phyloP scores from a whole-genome alignment of 148 eudicot genomes.

The Camellia japonica region DNA sequence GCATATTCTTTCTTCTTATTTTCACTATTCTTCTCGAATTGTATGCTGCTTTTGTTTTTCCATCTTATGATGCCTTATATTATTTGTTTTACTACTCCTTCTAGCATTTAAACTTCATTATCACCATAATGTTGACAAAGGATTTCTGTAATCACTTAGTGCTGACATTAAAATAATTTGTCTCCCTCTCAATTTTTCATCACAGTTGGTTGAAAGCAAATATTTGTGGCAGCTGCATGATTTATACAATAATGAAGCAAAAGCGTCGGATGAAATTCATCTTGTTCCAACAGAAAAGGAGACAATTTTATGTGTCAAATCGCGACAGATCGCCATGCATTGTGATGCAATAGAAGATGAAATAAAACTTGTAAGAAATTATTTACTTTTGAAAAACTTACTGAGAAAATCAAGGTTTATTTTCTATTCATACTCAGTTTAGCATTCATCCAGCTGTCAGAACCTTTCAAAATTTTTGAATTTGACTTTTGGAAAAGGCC shows the following conservation, averaged over 20 bases:
- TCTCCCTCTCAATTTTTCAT: not conserved
- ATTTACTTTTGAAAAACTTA: conserved; percentile 2
- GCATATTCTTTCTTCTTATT: not conserved
- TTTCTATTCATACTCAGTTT: conserved; percentile 34
- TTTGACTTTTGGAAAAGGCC: conserved; percentile 95
- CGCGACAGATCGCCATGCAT: conserved; percentile 70
- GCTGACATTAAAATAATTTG: not conserved
- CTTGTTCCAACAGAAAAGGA: conserved; percentile 54
- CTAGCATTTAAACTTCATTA: too few species aligned
- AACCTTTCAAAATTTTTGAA: conserved; percentile 92
- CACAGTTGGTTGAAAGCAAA: conserved; percentile 78
- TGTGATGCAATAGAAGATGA: conserved; percentile 69
- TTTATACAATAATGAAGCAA: conserved; percentile 51
- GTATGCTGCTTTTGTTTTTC: too few species aligned
- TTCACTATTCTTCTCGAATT: too few species aligned
- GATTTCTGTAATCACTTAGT: not conserved
- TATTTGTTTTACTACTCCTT: too few species aligned
- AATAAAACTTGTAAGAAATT: conserved; percentile 57
- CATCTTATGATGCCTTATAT: too few species aligned
- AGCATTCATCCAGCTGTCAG: conserved; percentile 73
- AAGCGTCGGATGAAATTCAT: conserved; percentile 56
- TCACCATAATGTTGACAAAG: too few species aligned
- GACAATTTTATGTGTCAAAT: conserved; percentile 45
- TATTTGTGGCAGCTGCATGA: conserved; percentile 68
- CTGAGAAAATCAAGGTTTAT: not conserved